phyloP scores from a whole-genome alignment of 176 grass and related monocot genomes.

The Oryza glaberrima region DNA sequence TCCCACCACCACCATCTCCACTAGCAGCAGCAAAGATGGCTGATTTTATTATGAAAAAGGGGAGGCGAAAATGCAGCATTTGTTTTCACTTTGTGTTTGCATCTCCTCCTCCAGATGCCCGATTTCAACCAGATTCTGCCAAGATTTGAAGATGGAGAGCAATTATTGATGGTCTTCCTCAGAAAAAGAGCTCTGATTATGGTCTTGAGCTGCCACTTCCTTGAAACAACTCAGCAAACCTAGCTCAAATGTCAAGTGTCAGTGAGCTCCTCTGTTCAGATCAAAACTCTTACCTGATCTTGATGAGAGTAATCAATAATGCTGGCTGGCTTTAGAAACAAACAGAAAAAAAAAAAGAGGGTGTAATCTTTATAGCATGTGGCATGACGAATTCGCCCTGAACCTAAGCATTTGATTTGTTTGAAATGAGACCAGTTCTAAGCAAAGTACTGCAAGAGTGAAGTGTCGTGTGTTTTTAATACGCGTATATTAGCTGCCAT shows the following conservation, averaged over 20 bases:
- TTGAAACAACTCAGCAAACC: slow-evolving; percentile 19
- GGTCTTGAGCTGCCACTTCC: slow-evolving; percentile 17
- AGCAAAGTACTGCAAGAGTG: neutral
- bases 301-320: slow-evolving; percentile 11
- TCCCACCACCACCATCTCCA: slow-evolving; percentile 18
- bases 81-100: slow-evolving; percentile 30
- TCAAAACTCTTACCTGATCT: slow-evolving; percentile 17
- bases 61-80: slow-evolving; percentile 13
- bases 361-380: neutral
- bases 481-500: slow-evolving; percentile 19
- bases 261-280: slow-evolving; percentile 3
- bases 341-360: neutral
- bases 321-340: neutral
- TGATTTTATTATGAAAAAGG: slow-evolving; percentile 18
- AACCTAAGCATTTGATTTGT: slow-evolving; percentile 3
- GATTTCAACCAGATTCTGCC: slow-evolving; percentile 26
- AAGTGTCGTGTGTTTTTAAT: neutral
- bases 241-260: neutral
- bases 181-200: slow-evolving; percentile 9
- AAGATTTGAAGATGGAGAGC: slow-evolving; percentile 37
- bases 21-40: slow-evolving; percentile 9
- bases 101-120: slow-evolving; percentile 42
- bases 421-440: slow-evolving; percentile 21
- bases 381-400: neutral
- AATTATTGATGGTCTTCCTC: slow-evolving; percentile 43